Conservation (phyloP, 2,329 filamentous ascomycete genomes). For the Fusarium virguliforme region DNA sequence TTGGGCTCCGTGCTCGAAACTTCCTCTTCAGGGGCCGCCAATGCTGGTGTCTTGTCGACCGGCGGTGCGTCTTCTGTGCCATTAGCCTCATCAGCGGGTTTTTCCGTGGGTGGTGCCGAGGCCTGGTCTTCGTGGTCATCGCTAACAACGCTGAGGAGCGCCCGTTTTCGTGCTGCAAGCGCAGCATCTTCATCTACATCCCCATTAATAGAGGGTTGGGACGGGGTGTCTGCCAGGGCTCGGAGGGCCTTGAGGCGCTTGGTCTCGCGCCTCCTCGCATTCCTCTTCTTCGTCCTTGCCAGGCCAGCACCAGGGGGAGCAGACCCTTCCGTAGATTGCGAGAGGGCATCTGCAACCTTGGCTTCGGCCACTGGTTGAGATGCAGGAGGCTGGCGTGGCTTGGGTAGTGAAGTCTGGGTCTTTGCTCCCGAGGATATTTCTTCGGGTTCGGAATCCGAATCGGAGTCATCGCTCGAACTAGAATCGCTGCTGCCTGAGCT, state of each 20-base stretch:
- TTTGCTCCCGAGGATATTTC: constrained; percentile 56
- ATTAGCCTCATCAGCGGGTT: neutral
- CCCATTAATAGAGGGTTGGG: constrained; percentile 35
- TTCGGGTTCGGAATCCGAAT: constrained; percentile 56
- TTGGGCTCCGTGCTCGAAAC: constrained; percentile 24
- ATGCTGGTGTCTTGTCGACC: constrained; percentile 11
- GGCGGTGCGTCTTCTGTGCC: constrained; percentile 21
- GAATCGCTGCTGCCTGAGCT: constrained; percentile 44
- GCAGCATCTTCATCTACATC: constrained; percentile 45
- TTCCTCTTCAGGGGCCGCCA: constrained; percentile 16
- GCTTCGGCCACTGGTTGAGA: constrained; percentile 1
- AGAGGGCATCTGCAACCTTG: constrained; percentile 15
- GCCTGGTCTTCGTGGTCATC: constrained; percentile 31
- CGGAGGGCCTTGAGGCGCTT: constrained; percentile 48
- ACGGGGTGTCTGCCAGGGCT: constrained; percentile 33
- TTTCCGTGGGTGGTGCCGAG: constrained; percentile 13
- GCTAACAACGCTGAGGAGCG: constrained; percentile 56
- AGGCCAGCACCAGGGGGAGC: constrained; percentile 58
- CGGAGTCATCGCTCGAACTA: constrained; percentile 45
- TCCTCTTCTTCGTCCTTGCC: constrained; percentile 66
- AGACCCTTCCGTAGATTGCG: constrained; percentile 23
- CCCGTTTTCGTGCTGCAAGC: constrained; percentile 60
- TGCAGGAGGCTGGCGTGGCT: neutral
- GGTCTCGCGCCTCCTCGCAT: constrained; percentile 64
- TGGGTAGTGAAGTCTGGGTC: constrained; percentile 15